These are phyloP conservation scores for Mycena sanguinolenta DNA, from an alignment of 768 basidiomycete genomes.

Conservation along the genomic window DNA sequence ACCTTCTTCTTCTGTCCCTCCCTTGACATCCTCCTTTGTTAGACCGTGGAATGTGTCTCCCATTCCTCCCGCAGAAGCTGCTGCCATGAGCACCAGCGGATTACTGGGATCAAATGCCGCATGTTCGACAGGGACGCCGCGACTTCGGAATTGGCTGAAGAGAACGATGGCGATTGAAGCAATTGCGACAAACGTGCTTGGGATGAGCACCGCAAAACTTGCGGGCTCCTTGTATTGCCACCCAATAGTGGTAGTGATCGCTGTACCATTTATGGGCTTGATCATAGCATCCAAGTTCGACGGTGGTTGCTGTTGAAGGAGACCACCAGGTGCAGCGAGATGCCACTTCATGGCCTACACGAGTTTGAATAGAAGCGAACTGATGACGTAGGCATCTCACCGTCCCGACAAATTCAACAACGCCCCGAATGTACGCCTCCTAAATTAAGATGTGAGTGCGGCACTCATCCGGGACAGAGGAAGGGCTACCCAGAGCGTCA, in stretches of 20 bases:
- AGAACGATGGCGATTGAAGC: constrained; percentile 12
- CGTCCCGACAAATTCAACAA: constrained; percentile 10
- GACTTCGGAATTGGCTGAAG: background rate
- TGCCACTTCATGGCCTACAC: constrained; percentile 5
- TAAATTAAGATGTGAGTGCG: background rate
- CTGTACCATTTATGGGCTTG: background rate
- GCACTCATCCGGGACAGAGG: background rate
- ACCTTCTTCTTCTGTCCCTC: constrained; percentile 11
- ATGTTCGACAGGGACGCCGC: background rate
- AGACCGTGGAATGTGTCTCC: background rate
- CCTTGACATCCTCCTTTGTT: background rate
- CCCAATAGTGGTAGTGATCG: background rate
- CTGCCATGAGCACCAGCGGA: constrained; percentile 20
- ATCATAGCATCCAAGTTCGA: constrained; percentile 11
- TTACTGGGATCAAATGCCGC: constrained; percentile 14
- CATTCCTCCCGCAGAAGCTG: constrained; percentile 24
- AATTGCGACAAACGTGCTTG: constrained; percentile 11
- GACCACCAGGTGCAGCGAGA: background rate
- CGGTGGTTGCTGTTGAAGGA: background rate
- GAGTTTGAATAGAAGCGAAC: background rate
- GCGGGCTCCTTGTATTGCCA: background rate
- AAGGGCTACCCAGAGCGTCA: background rate
- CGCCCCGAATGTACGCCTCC: background rate
- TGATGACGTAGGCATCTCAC: background rate
- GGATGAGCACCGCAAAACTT: background rate